phyloP scores from a whole-genome alignment of 2,329 filamentous ascomycete genomes.

The Aspergillus quadricinctus region DNA sequence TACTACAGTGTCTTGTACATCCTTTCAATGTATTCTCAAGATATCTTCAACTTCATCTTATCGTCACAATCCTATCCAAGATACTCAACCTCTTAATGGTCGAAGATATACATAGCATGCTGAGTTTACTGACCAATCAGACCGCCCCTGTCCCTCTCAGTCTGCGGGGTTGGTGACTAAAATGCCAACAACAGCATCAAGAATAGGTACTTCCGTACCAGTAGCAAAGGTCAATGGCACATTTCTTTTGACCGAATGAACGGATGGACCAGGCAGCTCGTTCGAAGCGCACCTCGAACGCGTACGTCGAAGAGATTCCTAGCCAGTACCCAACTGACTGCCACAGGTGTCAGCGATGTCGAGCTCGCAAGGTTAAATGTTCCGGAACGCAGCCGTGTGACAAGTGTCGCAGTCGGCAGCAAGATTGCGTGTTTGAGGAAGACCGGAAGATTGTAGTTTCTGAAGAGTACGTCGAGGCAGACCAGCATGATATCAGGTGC shows the following conservation, averaged over 20 bases:
- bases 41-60: not conserved
- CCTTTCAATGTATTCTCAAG: no score
- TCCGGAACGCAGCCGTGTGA: conserved; percentile 34
- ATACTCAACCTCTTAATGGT: no score
- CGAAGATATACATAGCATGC: not conserved
- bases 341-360: conserved; percentile 35
- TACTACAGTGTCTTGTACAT: no score
- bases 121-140: not conserved
- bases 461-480: conserved; percentile 27
- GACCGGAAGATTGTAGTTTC: conserved; percentile 45
- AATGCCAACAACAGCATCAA: not conserved
- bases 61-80: not conserved
- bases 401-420: conserved; percentile 33
- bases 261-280: conserved; percentile 12
- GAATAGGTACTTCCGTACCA: no score
- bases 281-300: conserved; percentile 16
- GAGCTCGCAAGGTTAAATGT: conserved; percentile 38
- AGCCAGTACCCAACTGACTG: conserved; percentile 1
- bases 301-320: conserved; percentile 7
- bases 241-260: not conserved
- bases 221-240: not conserved
- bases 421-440: conserved; percentile 35
- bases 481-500: not conserved
- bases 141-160: not conserved
- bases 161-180: not conserved